Evolutionary conservation across 2,329 filamentous ascomycete genomes (phyloP), one percentile per base, ranked within the genome.

Genomic region (Aureobasidium sp.): DNA sequence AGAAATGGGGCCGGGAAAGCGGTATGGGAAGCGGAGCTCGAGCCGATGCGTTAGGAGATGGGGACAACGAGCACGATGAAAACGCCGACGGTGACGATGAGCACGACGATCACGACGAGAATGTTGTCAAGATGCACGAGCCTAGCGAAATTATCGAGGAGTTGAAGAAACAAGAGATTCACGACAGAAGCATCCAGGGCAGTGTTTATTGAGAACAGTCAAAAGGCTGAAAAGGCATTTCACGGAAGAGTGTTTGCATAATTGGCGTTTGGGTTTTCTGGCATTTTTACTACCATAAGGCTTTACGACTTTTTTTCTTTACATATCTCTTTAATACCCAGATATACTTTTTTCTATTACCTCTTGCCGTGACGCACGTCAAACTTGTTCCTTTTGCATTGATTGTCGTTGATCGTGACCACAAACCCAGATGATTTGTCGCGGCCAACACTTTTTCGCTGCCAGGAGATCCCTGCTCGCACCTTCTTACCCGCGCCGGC

Each of bases 31-130:
- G 64, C 2, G 77, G 77, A 1, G 71, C 72, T 22, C 68, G 72
- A 40, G 78, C 78, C 0, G 78, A 81, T 67, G 69, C 75, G 5
- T 68, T 81, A 17, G 78, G 78, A 0, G 78, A 80, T 65, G 74
- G 75, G 24, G 68, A 66, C n/a, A 62, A 64, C 14, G 66, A 64
- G 15, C 64, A 67, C 29, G 66, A 66, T 31, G 64, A 62, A 19
- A 63, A 65, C 2, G 66, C 67, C n/a, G 65, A 62, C 19, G 66
- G 66, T 11, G 59, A 52, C 5, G 59, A 57, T 33, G 63, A 66
- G 49, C 53, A 56, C n/a, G 61, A 60, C 14, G 53, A 42, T 40
- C 50, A 48, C 33, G 40, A 58, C 15, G 48, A 40, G 1, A 19
- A 57, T 22, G 27, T 57, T 31, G 62, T 42, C 9, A 44, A 52